Conservation (phyloP, 768 basidiomycete genomes). For the Rubroboletus pulcherrimus region DNA sequence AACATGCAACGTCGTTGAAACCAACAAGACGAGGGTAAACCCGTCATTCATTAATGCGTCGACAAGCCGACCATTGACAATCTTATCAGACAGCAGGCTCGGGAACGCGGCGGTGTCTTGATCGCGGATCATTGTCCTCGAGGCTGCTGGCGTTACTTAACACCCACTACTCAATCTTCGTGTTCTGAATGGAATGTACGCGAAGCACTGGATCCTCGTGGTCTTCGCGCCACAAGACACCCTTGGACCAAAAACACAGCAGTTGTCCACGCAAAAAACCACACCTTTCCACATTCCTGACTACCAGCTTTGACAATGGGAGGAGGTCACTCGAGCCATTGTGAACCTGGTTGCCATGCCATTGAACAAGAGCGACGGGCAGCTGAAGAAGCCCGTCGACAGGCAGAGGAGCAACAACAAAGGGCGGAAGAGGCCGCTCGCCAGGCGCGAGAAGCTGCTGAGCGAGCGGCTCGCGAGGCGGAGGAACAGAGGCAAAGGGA, state of each 20-base stretch:
- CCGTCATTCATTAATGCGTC: neutral
- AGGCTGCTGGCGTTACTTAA: neutral
- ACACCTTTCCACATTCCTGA: neutral
- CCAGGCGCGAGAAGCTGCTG: conserved; percentile 19
- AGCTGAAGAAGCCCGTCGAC: conserved; percentile 19
- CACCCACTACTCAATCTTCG: too few relatives aligned
- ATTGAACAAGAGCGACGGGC: conserved; percentile 18
- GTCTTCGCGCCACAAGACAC: neutral
- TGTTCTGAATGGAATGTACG: neutral
- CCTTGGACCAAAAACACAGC: neutral
- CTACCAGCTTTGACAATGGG: conserved; percentile 17
- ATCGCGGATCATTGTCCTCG: conserved; percentile 1
- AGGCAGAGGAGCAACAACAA: conserved; percentile 20
- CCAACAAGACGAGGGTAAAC: neutral
- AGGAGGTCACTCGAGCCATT: conserved; percentile 23
- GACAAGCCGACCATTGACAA: neutral
- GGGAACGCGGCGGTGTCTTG: neutral
- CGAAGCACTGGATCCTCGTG: neutral
- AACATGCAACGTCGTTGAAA: neutral
- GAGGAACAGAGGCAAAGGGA: conserved; percentile 19
- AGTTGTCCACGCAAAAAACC: neutral
- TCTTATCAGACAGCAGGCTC: neutral
- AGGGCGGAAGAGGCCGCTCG: conserved; percentile 20
- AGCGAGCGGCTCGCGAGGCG: conserved; percentile 21
- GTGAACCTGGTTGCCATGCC: conserved; percentile 21